A percentile compares a stretch with the other conserved stretches of the same genome.
phyloP scores from a whole-genome alignment of 2,329 filamentous ascomycete species.

The Aspergillus sp. region DNA sequence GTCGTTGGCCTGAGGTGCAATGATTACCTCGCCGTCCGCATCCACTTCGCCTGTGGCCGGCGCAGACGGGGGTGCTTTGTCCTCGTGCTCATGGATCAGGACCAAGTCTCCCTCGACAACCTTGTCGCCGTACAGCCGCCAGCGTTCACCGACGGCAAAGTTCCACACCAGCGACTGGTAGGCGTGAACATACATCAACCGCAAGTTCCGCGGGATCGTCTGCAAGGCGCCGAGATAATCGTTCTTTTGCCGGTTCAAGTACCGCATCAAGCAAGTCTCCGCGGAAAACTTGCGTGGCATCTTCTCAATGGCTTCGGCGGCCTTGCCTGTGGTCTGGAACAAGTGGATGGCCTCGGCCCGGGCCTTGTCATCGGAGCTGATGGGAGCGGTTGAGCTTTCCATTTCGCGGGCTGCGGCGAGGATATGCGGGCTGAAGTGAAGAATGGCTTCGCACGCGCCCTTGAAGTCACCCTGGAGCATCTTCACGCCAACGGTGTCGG shows the following conservation, averaged over 20 bases:
- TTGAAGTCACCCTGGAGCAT: conserved; percentile 80
- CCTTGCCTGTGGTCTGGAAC: conserved; percentile 63
- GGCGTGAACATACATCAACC: conserved; percentile 94
- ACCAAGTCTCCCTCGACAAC: conserved; percentile 86
- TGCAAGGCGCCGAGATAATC: conserved; percentile 82
- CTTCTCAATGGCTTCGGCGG: conserved; percentile 59
- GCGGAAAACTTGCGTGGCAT: conserved; percentile 80
- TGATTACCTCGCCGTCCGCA: conserved; percentile 64
- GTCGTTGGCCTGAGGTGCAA: conserved; percentile 59
- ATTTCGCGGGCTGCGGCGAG: conserved; percentile 55
- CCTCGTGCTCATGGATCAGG: conserved; percentile 58
- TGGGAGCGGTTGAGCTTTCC: conserved; percentile 42
- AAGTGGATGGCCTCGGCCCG: conserved; percentile 75
- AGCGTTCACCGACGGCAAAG: conserved; percentile 74
- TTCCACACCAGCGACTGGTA: conserved; percentile 98
- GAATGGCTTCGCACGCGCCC: conserved; percentile 72
- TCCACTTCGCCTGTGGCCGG: conserved; percentile 45
- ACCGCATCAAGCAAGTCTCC: conserved; percentile 74
- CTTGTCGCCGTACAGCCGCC: conserved; percentile 67
- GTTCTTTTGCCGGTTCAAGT: conserved; percentile 57
- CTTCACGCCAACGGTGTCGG: conserved; percentile 78
- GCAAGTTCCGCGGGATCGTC: conserved; percentile 74
- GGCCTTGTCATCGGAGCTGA: conserved; percentile 71
- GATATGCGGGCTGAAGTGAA: conserved; percentile 67
- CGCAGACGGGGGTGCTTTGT: conserved; percentile 38